Conservation (phyloP, 2,329 filamentous ascomycete genomes). For the Cladosporium sp. region DNA sequence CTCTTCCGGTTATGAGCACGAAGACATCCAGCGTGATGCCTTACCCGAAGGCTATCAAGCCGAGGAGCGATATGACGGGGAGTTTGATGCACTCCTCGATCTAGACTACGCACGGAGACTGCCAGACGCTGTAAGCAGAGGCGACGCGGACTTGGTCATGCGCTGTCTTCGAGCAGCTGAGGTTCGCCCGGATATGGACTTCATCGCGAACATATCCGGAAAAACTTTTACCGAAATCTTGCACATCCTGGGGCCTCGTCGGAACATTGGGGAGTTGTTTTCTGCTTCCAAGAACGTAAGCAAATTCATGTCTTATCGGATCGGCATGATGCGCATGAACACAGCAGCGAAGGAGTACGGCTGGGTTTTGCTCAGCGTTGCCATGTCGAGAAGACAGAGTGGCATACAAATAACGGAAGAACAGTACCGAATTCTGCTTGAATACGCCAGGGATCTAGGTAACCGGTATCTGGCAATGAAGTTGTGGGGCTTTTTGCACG, state of each 20-base stretch:
- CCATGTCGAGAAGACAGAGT: constrained; percentile 33
- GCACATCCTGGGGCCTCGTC: constrained; percentile 51
- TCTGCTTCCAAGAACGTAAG: constrained; percentile 48
- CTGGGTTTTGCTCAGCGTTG: constrained; percentile 34
- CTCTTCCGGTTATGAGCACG: too few relatives aligned
- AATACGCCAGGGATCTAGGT: constrained; percentile 46
- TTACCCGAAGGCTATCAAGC: too few relatives aligned
- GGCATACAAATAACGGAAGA: constrained; percentile 37
- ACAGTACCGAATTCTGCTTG: constrained; percentile 52
- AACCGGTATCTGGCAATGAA: constrained; percentile 39
- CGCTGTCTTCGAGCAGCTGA: constrained; percentile 24
- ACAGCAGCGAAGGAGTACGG: constrained; percentile 38
- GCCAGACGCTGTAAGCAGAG: constrained; percentile 18
- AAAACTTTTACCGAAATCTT: constrained; percentile 61
- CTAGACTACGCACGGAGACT: constrained; percentile 23
- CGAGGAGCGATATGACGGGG: too few relatives aligned
- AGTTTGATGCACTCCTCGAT: constrained; percentile 15
- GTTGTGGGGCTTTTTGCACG: constrained; percentile 44
- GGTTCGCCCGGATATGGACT: constrained; percentile 23
- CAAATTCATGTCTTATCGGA: constrained; percentile 39
- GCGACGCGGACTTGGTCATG: constrained; percentile 22
- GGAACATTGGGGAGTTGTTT: constrained; percentile 44
- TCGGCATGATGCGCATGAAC: constrained; percentile 37
- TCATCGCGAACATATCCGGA: constrained; percentile 42
- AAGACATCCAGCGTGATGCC: too few relatives aligned